phyloP scores from a whole-genome alignment of 164 flowering plant species.

The Sextonia rubra region DNA sequence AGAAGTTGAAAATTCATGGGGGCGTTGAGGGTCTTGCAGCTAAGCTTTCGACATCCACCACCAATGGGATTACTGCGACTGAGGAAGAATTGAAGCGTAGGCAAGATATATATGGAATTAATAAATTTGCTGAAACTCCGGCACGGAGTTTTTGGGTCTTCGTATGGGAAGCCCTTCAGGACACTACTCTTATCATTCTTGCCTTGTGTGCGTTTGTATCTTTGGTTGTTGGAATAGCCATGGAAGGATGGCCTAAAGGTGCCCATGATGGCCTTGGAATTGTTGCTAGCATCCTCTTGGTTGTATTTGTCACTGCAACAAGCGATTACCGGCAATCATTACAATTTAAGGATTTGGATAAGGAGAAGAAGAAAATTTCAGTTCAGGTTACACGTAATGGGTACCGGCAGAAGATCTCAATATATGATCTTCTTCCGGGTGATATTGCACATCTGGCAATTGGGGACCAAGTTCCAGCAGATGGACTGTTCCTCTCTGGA shows the following conservation, averaged over 20 bases:
- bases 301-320: conserved; percentile 92
- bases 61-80: conserved; percentile 48
- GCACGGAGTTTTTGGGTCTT: conserved; percentile 66
- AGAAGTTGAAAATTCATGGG: conserved; percentile 68
- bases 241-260: conserved; percentile 97
- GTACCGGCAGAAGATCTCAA: conserved; percentile 74
- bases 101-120: conserved; percentile 65
- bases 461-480: conserved; percentile 96
- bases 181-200: conserved; percentile 89
- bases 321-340: conserved; percentile 90
- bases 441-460: conserved; percentile 83
- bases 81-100: conserved; percentile 45
- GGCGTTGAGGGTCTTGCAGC: conserved; percentile 69
- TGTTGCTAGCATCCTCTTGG: conserved; percentile 81
- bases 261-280: conserved; percentile 97
- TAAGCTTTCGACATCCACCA: conserved; percentile 62
- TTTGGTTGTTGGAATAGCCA: conserved; percentile 65
- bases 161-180: conserved; percentile 98
- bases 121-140: conserved; percentile 74
- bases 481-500: conserved; percentile 84
- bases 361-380: conserved; percentile 81
- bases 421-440: conserved; percentile 85
- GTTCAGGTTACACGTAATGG: conserved; percentile 81
- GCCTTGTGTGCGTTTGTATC: conserved; percentile 79
- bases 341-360: conserved; percentile 92